These are phyloP conservation scores for Paramecium sexaurelia DNA, from an alignment of 73 alveolate species.

Conservation along the genomic window DNA sequence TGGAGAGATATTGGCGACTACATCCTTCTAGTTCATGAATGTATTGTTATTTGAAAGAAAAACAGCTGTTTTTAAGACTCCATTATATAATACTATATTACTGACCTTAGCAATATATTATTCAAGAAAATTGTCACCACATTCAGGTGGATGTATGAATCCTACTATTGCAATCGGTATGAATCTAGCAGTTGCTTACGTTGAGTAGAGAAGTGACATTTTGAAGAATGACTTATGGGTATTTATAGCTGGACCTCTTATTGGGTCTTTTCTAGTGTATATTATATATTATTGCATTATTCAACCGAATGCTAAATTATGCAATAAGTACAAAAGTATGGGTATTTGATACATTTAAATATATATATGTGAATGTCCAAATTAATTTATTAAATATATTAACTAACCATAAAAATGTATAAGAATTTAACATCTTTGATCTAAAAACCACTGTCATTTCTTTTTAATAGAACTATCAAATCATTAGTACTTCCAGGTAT, in stretches of 20 bases:
- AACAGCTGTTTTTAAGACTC: constrained; percentile 27
- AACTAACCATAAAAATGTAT: constrained; percentile 16
- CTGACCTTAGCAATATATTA: not conserved
- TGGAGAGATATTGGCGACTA: constrained; percentile 40
- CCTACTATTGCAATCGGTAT: constrained; percentile 53
- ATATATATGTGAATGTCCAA: not conserved
- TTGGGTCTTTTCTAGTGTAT: not conserved
- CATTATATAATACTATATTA: constrained; percentile 26
- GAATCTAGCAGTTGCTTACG: constrained; percentile 26
- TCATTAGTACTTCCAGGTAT: constrained; percentile 11
- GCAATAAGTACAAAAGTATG: not conserved
- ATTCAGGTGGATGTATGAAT: constrained; percentile 60
- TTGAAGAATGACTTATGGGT: constrained; percentile 38
- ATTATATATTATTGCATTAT: not conserved
- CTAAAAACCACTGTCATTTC: constrained; percentile 34
- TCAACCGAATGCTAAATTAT: not conserved
- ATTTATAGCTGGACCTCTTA: constrained; percentile 36
- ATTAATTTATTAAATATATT: not conserved
- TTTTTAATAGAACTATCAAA: not conserved
- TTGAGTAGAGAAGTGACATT: not conserved
- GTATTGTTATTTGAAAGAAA: constrained; percentile 39
- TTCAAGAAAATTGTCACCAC: constrained; percentile 47
- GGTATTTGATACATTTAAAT: constrained; percentile 17
- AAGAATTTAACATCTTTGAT: constrained; percentile 5
- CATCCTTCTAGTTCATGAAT: constrained; percentile 49